A percentile compares a stretch with the other conserved stretches of the same genome.
Evolutionary conservation across 441 rosid species (phyloP).

Genomic region (Theobroma grandiflorum): DNA sequence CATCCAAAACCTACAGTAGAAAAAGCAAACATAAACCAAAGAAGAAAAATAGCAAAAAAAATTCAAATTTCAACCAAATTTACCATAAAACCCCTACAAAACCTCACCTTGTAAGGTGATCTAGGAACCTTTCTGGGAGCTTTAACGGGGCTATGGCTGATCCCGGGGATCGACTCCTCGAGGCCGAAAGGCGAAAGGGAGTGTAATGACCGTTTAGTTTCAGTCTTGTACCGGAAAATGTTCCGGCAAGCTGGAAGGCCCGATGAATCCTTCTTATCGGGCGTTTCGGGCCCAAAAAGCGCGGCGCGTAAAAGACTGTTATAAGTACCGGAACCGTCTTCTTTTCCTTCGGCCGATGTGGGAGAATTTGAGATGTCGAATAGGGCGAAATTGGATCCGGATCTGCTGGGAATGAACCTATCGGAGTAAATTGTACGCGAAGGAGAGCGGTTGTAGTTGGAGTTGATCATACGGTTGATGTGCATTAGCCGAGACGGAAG

Average conservation of each 20-base stretch:
- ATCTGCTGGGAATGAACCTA: slow-evolving; percentile 93
- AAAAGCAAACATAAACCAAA: slow-evolving; percentile 19
- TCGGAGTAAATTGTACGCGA: slow-evolving; percentile 89
- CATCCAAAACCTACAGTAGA: slow-evolving; percentile 82
- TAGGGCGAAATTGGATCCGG: slow-evolving; percentile 85
- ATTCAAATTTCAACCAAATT: slow-evolving; percentile 2
- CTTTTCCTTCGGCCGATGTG: slow-evolving; percentile 53
- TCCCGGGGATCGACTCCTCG: slow-evolving; percentile 66
- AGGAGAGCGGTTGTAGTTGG: slow-evolving; percentile 66
- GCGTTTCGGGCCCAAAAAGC: slow-evolving; percentile 83
- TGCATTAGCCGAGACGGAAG: slow-evolving; percentile 38
- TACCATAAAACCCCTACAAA: slow-evolving; percentile 8
- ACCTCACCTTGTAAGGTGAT: slow-evolving; percentile 86
- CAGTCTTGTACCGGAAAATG: slow-evolving; percentile 86
- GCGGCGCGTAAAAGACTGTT: slow-evolving; percentile 71
- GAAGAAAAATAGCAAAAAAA: not conserved
- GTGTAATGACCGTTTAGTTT: slow-evolving; percentile 72
- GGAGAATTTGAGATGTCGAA: slow-evolving; percentile 62
- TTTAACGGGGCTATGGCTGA: slow-evolving; percentile 68
- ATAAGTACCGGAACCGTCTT: slow-evolving; percentile 72
- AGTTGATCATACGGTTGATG: slow-evolving; percentile 76
- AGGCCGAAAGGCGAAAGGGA: slow-evolving; percentile 71
- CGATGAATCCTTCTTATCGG: slow-evolving; percentile 69
- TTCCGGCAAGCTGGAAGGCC: slow-evolving; percentile 51
- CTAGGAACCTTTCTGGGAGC: slow-evolving; percentile 81